Conservation (phyloP, 371 early-diverging fungal species). For the Modicella reniformis region DNA sequence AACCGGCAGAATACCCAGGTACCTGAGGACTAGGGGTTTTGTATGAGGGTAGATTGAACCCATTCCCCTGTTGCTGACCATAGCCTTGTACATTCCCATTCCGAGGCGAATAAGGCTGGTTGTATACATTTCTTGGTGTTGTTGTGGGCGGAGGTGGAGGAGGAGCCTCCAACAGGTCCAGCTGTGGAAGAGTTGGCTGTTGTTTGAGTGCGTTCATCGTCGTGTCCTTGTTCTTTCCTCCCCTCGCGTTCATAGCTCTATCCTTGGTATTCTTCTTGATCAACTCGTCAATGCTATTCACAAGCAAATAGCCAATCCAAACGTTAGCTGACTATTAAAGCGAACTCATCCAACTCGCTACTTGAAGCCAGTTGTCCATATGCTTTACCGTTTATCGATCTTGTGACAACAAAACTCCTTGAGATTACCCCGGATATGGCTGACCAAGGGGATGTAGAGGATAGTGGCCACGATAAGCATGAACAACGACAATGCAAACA, state of each 20-base stretch:
- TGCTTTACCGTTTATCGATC: conserved; percentile 83
- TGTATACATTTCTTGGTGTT: conserved; percentile 20
- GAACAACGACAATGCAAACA: conserved; percentile 71
- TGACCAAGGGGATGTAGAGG: conserved; percentile 84
- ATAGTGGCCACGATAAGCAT: conserved; percentile 70
- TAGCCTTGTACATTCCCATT: background rate
- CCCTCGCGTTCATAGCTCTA: conserved; percentile 25
- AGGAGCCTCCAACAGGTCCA: conserved; percentile 29
- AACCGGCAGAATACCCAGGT: conserved; percentile 23
- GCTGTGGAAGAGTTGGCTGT: conserved; percentile 47
- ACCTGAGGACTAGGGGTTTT: conserved; percentile 22
- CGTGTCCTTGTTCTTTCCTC: conserved; percentile 25
- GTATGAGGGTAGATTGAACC: background rate
- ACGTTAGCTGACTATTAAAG: background rate
- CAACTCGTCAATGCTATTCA: conserved; percentile 40
- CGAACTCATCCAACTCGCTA: too few relatives aligned
- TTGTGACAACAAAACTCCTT: conserved; percentile 93
- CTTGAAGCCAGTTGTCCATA: background rate
- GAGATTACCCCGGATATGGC: conserved; percentile 85
- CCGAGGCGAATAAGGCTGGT: conserved; percentile 1
- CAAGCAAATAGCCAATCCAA: too few relatives aligned
- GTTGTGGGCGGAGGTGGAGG: conserved; percentile 6
- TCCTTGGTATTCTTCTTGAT: conserved; percentile 44
- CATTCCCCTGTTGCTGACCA: conserved; percentile 15
- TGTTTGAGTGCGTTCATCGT: conserved; percentile 14